Conservation (phyloP, 78 protist genomes). For the Guillardia theta region DNA sequence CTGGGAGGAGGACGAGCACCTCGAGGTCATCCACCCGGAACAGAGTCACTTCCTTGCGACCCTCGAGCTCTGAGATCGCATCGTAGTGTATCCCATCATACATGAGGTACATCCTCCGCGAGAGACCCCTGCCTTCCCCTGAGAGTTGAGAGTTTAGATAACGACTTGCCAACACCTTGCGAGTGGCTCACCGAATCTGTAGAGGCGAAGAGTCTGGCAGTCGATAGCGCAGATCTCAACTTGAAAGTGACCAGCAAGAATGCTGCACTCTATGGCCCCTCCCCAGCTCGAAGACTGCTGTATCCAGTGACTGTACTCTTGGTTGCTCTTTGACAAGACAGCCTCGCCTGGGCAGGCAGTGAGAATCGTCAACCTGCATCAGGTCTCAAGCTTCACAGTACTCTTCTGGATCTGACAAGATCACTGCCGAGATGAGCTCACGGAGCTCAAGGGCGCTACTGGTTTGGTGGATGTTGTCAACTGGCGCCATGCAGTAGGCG, state of each 20-base stretch:
- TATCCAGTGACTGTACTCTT: not conserved
- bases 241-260: not conserved
- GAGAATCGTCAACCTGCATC: too few species aligned
- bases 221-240: not conserved
- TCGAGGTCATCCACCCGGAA: too few species aligned
- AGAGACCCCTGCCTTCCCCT: constrained; percentile 6
- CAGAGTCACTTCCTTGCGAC: too few species aligned
- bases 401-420: constrained; percentile 10
- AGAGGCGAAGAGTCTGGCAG: not conserved
- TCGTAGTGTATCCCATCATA: constrained; percentile 25
- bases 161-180: not conserved
- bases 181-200: not conserved
- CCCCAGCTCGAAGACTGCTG: constrained; percentile 18
- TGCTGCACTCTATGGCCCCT: not conserved
- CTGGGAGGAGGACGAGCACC: too few species aligned
- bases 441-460: not conserved
- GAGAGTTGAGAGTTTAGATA: not conserved
- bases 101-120: not conserved
- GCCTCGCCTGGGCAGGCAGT: too few species aligned
- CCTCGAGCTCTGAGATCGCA: not conserved
- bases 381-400: not conserved
- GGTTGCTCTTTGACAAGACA: too few species aligned
- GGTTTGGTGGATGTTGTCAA: not conserved
- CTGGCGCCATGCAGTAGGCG: not conserved
- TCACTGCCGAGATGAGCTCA: not conserved